Evolutionary conservation across 2,329 filamentous ascomycete species (phyloP), one percentile per base, ranked within the genome.

Genomic region (Beauveria medogensis): DNA sequence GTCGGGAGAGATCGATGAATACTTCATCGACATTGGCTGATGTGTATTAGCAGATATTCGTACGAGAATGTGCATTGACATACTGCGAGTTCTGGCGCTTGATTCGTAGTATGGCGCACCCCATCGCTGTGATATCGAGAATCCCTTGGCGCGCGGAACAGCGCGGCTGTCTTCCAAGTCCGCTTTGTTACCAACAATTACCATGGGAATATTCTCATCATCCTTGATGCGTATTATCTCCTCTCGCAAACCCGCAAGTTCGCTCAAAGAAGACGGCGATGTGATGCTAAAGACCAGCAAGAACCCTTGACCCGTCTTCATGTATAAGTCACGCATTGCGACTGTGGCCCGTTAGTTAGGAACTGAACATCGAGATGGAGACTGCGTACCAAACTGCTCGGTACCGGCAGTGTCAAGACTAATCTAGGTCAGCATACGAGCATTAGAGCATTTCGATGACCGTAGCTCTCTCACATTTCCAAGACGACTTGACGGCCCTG

Each of bases 151-250:
- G 56, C 91, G 84, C 14, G 88, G 85, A 9, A 96, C 89, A 22
- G 83, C 84, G 34, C 91, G 86, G 71, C 92, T 89, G 71, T 96
- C 91, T 74, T 94, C 91, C 48, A 96, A 81, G 70, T 96, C 91
- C 63, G 88, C 89, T 75, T 96, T 96, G 80, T 96, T 96, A 64
- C 91, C 91, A 52, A 95, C 91, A 64, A 96, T 90, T 55, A 96
- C 91, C 71, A 96, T 90, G 24, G 90, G 90, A 4, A 93, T 85
- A 64, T 86, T 88, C 60, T 91, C 88, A 73, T 93, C 90, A 72
- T 92, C 89, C 76, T 96, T 96, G 75, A 95, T 93, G 63, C 91
- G 90, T 63, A 92, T 88, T 65, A 96, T 95, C 74, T 96, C 91
- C 69, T 96, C 91, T 55, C 91, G 88, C 47, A 96, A 81, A 67